phyloP scores from a whole-genome alignment of 257 asterid species.

The Fraxinus quadrangulata region DNA sequence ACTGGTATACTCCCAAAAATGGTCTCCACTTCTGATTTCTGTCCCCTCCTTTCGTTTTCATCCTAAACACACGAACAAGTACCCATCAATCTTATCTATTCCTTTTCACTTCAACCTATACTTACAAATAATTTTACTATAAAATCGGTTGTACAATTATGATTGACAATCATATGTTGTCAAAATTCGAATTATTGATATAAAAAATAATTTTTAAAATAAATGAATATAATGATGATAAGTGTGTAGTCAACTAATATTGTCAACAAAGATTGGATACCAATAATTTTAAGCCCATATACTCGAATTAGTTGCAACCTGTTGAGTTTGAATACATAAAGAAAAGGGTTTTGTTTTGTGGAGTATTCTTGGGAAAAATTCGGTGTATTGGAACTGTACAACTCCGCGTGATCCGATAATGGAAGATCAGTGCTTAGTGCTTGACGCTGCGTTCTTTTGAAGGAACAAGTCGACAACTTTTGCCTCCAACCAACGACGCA shows the following conservation, averaged over 20 bases:
- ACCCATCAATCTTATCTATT: conserved; percentile 7
- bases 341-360: conserved; percentile 5
- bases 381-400: conserved; percentile 14
- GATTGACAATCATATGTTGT: too few species aligned
- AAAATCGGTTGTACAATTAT: too few species aligned
- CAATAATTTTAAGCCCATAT: background rate
- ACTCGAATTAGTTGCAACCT: conserved; percentile 24
- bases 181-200: too few species aligned
- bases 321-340: conserved; percentile 7
- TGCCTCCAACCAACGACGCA: conserved; percentile 37
- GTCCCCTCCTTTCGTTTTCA: conserved; percentile 41
- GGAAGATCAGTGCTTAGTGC: conserved; percentile 73
- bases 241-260: too few species aligned
- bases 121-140: background rate
- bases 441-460: conserved; percentile 70
- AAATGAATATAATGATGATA: too few species aligned
- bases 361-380: conserved; percentile 25
- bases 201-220: too few species aligned
- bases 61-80: conserved; percentile 25
- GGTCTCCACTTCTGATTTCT: conserved; percentile 48
- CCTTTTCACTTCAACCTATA: conserved; percentile 21
- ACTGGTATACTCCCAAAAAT: conserved; percentile 44
- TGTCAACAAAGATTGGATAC: too few species aligned
- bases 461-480: conserved; percentile 45
- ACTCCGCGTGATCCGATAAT: conserved; percentile 35